Evolutionary conservation across 2,329 filamentous ascomycete species (phyloP), one percentile per base, ranked within the genome.

Genomic region (Talaromyces amestolkiae): DNA sequence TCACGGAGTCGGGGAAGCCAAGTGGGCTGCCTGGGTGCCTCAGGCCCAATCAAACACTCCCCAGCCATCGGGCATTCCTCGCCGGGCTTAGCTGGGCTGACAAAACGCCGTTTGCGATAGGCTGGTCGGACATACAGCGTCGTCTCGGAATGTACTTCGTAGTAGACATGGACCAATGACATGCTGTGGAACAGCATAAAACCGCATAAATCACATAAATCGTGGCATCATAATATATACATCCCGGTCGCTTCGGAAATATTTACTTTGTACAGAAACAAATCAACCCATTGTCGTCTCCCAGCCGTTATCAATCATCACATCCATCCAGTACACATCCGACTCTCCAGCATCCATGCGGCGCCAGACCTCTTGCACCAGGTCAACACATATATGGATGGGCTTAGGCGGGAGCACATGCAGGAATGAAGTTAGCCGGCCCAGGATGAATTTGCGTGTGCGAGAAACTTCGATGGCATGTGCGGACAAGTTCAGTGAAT

Each of bases 281-380:
- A n/a, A 13, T 67, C 66, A 82, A 22, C 80, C 83, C 80, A 85
- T 83, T 31, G 85, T 81, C 15, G 83, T 85, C 72, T 86, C 82
- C 82, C 83, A 85, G 9, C 82, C 81, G 65, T 83, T 84, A 71
- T 85, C 83, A 68, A 84, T 82, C 81, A 85, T 83, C 6, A 86
- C 79, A 70, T 86, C 83, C 69, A 86, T 79, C 84, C 84, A 86
- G 71, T 85, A 85, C 3, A 79, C 76, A 33, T 82, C 76, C 7
- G 64, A 15, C 15, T 79, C 75, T 0, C 81, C 82, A 1, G 76
- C 76, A 71, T 86, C 84, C 70, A 84, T 78, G 62, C 81, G 75
- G 54, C 76, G 74, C 84, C 84, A 86, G 0, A 83, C 82, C 72
- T 85, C 83, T 64, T 80, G 78, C 39, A 86, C 80, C 11, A 86